Conservation (phyloP, 1,284 basidiomycete species). For the Cryptococcus floricola region DNA sequence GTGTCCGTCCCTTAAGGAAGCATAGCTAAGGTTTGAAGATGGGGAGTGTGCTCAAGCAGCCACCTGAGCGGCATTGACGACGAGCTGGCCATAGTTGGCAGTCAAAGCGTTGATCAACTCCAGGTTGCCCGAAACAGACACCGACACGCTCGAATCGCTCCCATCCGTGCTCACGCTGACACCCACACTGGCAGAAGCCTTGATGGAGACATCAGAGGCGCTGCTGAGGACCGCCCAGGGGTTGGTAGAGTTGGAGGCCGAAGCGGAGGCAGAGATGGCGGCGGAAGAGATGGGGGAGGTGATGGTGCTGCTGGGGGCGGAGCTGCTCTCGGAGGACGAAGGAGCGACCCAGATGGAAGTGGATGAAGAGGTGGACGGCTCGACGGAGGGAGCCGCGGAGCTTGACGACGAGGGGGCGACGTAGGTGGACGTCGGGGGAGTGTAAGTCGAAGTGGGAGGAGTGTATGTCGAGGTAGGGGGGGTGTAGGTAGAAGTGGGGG, state of each 20-base stretch:
- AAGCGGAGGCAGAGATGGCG: slow-evolving; percentile 5
- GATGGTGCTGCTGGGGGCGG: slow-evolving; percentile 11
- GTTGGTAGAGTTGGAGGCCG: slow-evolving; percentile 13
- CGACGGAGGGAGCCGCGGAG: slow-evolving; percentile 21
- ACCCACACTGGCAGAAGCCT: neutral
- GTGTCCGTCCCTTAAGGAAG: no score
- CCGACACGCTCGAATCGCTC: neutral
- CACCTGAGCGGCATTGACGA: slow-evolving; percentile 15
- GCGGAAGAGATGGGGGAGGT: slow-evolving; percentile 13
- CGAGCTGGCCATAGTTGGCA: slow-evolving; percentile 18
- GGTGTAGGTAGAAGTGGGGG: slow-evolving; percentile 26
- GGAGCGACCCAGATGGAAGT: slow-evolving; percentile 2
- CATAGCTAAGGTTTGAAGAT: no score
- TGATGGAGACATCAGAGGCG: neutral
- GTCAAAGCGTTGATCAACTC: slow-evolving; percentile 13
- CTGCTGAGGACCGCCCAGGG: slow-evolving; percentile 4
- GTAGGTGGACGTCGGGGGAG: slow-evolving; percentile 23
- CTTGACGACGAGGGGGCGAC: slow-evolving; percentile 35
- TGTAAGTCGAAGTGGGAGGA: slow-evolving; percentile 16
- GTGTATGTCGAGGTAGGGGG: slow-evolving; percentile 27
- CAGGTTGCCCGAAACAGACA: slow-evolving; percentile 5
- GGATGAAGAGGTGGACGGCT: slow-evolving; percentile 17
- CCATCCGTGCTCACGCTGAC: neutral
- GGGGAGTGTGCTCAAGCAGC: neutral
- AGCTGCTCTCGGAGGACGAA: slow-evolving; percentile 6